Base-by-base conservation (phyloP, 2,329 filamentous ascomycete genomes). In the Metarhizium anisopliae region DNA sequence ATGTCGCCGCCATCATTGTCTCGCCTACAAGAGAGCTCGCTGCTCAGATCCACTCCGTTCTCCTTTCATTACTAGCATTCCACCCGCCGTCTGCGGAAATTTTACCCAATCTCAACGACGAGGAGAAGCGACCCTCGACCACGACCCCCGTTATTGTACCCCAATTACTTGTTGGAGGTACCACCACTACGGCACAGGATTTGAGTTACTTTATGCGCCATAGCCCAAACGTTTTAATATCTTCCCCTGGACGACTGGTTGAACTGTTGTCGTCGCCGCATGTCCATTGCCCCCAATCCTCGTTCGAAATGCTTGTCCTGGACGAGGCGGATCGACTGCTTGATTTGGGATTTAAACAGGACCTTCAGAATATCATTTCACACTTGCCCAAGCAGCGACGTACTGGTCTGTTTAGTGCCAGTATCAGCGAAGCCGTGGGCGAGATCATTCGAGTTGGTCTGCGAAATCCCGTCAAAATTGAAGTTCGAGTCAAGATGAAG, bases 271-370 rank as follows among this genome's bases (percentile, higher is more conserved):
- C 87, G 0, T 95, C 90, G 1, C 88, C 86, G 1, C 87, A 95
- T 65, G 91, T 96, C 14, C 89, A 95, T 68, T 92, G 89, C 63
- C 85, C 90, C 0, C 87, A 93, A 59, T 91, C 89, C 1, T 89
- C 89, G 0, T 97, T 99, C 62, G 93, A 99, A 68, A 84, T 90
- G 52, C 81, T 99, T 11, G 89, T 99, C 3, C 80, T 99, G 40
- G 94, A 99, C 67, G 94, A 99, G 74, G 94, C 93, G 52, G 94
- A 99, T 70, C 82, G 94, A 57, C 75, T 99, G 30, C 77, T 99
- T 11, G 94, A 99, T 71, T 79, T 97, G 25, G 94, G 95, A 6
- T 97, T 99, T 72, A 94, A 95, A 69, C 86, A 89, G 55, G 91
- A 96, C 62, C 72, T 99, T 32, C 90, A 94, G 62, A 89, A 84